Conservation (phyloP, 306 rosid genomes). For the Crotalaria pallida region DNA sequence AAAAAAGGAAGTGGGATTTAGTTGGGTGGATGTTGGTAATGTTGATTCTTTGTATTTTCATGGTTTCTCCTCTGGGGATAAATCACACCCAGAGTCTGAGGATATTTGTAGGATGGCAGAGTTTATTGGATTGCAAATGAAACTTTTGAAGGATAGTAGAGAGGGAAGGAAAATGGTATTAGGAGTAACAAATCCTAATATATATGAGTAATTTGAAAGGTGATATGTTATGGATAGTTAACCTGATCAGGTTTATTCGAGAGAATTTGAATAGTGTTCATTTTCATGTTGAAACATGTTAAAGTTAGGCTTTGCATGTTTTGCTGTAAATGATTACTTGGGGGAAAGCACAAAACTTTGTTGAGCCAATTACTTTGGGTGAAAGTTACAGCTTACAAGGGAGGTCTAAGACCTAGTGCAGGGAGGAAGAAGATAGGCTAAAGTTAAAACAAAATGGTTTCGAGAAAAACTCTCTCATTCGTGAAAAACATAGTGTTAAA, state of each 20-base stretch:
- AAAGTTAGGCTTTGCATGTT: not conserved
- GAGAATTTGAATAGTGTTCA: not conserved
- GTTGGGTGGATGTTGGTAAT: conserved; percentile 68
- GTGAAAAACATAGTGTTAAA: no score
- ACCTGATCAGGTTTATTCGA: not conserved
- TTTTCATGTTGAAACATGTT: not conserved
- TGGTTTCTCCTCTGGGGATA: conserved; percentile 78
- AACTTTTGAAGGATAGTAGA: conserved; percentile 33
- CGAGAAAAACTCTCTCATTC: no score
- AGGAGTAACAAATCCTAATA: not conserved
- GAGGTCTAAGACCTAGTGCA: no score
- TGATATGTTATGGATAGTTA: not conserved
- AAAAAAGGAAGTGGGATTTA: conserved; percentile 70
- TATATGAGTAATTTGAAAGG: not conserved
- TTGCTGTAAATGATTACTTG: not conserved
- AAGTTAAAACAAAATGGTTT: no score
- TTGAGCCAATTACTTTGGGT: no score
- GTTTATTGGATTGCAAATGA: conserved; percentile 59
- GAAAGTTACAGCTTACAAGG: no score
- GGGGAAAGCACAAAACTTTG: not conserved
- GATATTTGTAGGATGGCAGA: conserved; percentile 62
- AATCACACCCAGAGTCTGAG: conserved; percentile 52
- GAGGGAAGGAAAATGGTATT: conserved; percentile 12
- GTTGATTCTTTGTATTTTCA: conserved; percentile 53
- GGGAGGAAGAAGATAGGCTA: no score